Evolutionary conservation across 2,329 filamentous ascomycete species (phyloP).

Genomic region (Corynespora cassiicola): DNA sequence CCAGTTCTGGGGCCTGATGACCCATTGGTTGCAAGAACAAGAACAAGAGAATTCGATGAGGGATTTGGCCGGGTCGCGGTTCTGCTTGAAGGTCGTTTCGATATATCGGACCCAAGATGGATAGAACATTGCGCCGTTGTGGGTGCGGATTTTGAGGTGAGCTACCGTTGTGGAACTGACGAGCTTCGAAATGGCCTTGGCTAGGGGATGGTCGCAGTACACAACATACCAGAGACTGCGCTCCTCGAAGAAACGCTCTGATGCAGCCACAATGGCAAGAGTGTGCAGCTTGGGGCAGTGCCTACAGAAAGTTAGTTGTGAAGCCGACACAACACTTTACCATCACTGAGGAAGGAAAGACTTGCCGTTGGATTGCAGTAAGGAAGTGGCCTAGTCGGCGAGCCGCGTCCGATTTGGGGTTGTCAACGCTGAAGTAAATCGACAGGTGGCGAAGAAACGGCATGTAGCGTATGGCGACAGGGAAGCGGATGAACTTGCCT

Average conservation of each 20-base stretch:
- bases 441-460: slow-evolving; percentile 14
- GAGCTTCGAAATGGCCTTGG: slow-evolving; percentile 11
- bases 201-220: slow-evolving; percentile 19
- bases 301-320: too few relatives aligned
- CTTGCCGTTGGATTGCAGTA: slow-evolving; percentile 8
- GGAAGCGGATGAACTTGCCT: slow-evolving; percentile 22
- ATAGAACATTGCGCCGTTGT: slow-evolving; percentile 18
- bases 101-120: slow-evolving; percentile 11
- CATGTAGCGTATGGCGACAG: slow-evolving; percentile 17
- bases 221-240: slow-evolving; percentile 21
- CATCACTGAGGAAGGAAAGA: too few relatives aligned
- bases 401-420: slow-evolving; percentile 11
- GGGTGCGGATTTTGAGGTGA: slow-evolving; percentile 19
- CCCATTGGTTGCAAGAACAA: slow-evolving; percentile 4
- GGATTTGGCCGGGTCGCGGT: neutral
- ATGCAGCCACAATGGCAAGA: slow-evolving; percentile 16
- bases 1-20: slow-evolving; percentile 2
- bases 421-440: slow-evolving; percentile 19
- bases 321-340: too few relatives aligned
- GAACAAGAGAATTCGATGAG: slow-evolving; percentile 17
- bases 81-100: slow-evolving; percentile 10
- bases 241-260: slow-evolving; percentile 15
- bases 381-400: slow-evolving; percentile 20
- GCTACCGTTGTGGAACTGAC: slow-evolving; percentile 8
- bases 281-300: slow-evolving; percentile 17